Evolutionary conservation across 2,329 filamentous ascomycete genomes (phyloP), one percentile per base, ranked within the genome.

Genomic region (Fusarium poae): DNA sequence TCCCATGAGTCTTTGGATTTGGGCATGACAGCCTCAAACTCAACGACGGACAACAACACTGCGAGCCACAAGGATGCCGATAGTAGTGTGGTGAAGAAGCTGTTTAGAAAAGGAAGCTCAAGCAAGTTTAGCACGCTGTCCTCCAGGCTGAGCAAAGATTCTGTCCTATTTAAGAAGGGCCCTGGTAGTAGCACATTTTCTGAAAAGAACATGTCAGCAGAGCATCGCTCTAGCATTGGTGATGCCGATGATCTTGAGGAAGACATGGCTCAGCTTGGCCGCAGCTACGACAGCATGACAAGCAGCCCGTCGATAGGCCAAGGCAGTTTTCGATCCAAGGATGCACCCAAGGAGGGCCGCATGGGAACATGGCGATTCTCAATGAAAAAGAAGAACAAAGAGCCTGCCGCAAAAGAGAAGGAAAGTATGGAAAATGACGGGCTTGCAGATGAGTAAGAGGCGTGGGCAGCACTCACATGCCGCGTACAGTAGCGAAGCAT

Each of bases 51-150:
- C 37, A 78, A 84, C 20, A 82, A 81, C 44, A 74, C 77, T n/a
- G 74, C 78, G 5, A 79, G 78, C 34, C 64, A 77, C 30, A 86
- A 85, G 72, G 82, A 88, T 57, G 79, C 83, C 66, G 86, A 88
- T 53, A 87, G 88, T 53, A 87, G 87, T 65, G 86, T 87, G 55
- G 80, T 89, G 68, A 81, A 84, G 74, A 86, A 89, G 75, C 81
- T 91, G 49, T 85, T 91, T 57, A 86, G 88, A 32, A 91, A 91
- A 79, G 86, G 88, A 50, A 89, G 87, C 75, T 88, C 87, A 9
- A 84, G 86, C 77, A 90, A 90, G 79, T 90, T 90, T 75, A 87
- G 86, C 48, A 65, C 62, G 76, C 80, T 90, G 62, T 84, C 88
- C 15, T 87, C 86, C 49, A 77, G 86, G 60, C 73, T 86, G 21